Conservation (phyloP, 139 green algal species). For the Mesostigma viride region DNA sequence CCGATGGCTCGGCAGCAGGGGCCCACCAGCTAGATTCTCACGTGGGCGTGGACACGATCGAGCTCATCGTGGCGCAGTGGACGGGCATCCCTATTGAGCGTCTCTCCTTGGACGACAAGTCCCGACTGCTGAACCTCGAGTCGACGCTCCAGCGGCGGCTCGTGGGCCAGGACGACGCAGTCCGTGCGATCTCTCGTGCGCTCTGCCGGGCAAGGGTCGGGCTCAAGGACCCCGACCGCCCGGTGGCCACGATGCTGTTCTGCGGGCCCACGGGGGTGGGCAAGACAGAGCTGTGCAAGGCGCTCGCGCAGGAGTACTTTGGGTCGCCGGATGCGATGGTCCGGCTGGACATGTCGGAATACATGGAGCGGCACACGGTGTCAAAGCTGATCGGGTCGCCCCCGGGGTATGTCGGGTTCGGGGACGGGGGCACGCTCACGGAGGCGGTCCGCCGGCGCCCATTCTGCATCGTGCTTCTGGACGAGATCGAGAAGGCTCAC, state of each 20-base stretch:
- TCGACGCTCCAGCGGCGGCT: constrained; percentile 41
- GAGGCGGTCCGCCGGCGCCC: constrained; percentile 66
- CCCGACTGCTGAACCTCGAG: constrained; percentile 43
- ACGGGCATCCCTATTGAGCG: constrained; percentile 77
- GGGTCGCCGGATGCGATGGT: constrained; percentile 44
- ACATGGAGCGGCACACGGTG: constrained; percentile 67
- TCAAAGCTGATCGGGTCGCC: constrained; percentile 57
- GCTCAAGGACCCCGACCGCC: constrained; percentile 40
- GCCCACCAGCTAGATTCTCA: too few species aligned
- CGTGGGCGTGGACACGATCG: too few species aligned
- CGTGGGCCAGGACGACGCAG: constrained; percentile 60
- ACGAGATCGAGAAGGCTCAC: constrained; percentile 99
- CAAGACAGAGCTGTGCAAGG: constrained; percentile 70
- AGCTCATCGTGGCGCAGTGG: constrained; percentile 76
- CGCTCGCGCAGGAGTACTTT: constrained; percentile 36
- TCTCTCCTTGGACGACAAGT: constrained; percentile 49
- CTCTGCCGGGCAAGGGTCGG: constrained; percentile 45
- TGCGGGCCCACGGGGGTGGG: constrained; percentile 66
- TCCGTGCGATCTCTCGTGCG: constrained; percentile 42
- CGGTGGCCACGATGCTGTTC: constrained; percentile 65
- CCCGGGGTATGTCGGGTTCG: constrained; percentile 60
- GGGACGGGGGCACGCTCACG: constrained; percentile 64
- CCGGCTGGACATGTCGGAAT: constrained; percentile 60
- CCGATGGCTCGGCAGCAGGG: too few species aligned
- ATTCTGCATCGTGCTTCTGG: constrained; percentile 80